A percentile compares a stretch with the other conserved stretches of the same genome.
These are phyloP conservation scores for Pseudonitzschia delicatissima DNA, from an alignment of 108 stramenopile genomes.

Conservation along the genomic window DNA sequence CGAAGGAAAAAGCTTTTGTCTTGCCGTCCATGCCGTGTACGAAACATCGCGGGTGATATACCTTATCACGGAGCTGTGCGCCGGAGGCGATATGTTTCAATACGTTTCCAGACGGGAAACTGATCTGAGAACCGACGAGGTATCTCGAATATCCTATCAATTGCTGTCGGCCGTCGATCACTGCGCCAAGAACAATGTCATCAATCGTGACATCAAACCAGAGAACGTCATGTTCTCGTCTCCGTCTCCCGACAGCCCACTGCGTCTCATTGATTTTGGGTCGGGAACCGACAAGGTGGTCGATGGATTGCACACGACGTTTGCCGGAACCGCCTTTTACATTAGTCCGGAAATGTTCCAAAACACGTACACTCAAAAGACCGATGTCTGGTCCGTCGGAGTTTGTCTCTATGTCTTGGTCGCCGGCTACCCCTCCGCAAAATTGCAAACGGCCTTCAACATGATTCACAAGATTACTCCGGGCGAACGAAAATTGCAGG, in stretches of 20 bases:
- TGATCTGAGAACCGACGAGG: conserved; percentile 80
- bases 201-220: conserved; percentile 47
- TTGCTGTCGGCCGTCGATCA: conserved; percentile 70
- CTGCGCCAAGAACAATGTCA: conserved; percentile 61
- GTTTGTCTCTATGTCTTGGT: conserved; percentile 78
- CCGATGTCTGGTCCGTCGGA: conserved; percentile 77
- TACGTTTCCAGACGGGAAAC: conserved; percentile 52
- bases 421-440: conserved; percentile 75
- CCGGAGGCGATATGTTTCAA: conserved; percentile 84
- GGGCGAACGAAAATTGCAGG: conserved; percentile 37
- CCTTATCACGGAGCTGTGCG: conserved; percentile 74
- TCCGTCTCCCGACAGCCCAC: conserved; percentile 40
- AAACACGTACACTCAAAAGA: conserved; percentile 51
- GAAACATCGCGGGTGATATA: conserved; percentile 59
- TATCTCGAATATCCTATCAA: conserved; percentile 77
- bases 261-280: conserved; percentile 84
- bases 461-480: conserved; percentile 50
- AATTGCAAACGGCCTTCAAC: conserved; percentile 70
- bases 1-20: conserved; percentile 50
- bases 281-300: conserved; percentile 47
- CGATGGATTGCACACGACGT: conserved; percentile 59
- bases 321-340: conserved; percentile 83
- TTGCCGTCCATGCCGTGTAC: conserved; percentile 54
- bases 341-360: conserved; percentile 85
- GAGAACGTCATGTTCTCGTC: conserved; percentile 71